Conservation (phyloP, 257 asterid genomes). For the Scutellaria galericulata region DNA sequence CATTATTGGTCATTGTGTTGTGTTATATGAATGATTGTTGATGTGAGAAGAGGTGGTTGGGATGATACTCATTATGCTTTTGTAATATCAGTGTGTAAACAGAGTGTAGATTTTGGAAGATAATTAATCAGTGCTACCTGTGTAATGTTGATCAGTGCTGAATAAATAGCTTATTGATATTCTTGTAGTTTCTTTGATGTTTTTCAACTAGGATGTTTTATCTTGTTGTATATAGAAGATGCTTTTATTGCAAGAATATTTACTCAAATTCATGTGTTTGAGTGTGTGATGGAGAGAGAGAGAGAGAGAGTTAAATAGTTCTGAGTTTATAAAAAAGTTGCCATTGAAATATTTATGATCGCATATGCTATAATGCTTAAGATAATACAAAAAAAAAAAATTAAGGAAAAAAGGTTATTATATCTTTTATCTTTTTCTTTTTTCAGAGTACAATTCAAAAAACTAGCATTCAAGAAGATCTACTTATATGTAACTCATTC, state of each 20-base stretch:
- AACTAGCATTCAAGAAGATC: neutral
- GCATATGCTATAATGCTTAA: neutral
- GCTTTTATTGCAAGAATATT: too few relatives aligned
- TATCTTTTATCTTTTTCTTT: too few relatives aligned
- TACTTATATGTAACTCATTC: neutral
- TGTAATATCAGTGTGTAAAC: slow-evolving; percentile 15
- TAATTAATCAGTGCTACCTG: slow-evolving; percentile 12
- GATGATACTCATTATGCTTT: neutral
- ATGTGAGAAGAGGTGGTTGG: neutral
- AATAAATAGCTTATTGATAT: slow-evolving; percentile 27
- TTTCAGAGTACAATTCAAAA: too few relatives aligned
- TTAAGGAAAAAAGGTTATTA: too few relatives aligned
- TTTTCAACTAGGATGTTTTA: too few relatives aligned
- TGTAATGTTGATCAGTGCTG: slow-evolving; percentile 29
- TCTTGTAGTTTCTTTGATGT: neutral
- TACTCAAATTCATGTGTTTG: too few relatives aligned
- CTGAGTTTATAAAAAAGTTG: too few relatives aligned
- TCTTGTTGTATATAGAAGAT: too few relatives aligned
- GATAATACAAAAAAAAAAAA: too few relatives aligned
- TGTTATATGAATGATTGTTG: neutral
- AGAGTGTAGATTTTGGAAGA: slow-evolving; percentile 33
- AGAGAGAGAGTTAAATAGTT: too few relatives aligned
- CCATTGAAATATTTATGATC: too few relatives aligned
- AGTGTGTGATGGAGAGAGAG: too few relatives aligned
- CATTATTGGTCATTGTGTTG: slow-evolving; percentile 1